phyloP scores from a whole-genome alignment of 345 rosid species.

The Toxicodendron radicans region DNA sequence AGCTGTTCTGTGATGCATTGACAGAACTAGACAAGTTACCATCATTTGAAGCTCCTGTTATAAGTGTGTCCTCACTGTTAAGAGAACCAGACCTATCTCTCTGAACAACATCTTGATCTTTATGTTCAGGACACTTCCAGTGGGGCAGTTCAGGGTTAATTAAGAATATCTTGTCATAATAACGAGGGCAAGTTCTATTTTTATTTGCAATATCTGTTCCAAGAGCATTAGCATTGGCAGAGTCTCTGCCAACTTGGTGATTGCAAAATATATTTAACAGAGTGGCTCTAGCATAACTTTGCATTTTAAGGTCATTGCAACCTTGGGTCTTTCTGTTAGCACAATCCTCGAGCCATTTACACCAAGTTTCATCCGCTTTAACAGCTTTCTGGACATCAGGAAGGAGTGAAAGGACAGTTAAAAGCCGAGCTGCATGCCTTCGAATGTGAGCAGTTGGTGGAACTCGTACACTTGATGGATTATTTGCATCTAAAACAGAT shows the following conservation, averaged over 20 bases:
- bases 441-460: constrained; percentile 91
- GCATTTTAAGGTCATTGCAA: constrained; percentile 76
- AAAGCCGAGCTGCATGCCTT: constrained; percentile 89
- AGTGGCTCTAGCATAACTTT: constrained; percentile 90
- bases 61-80: constrained; percentile 22
- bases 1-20: constrained; percentile 30
- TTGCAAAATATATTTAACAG: constrained; percentile 70
- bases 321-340: constrained; percentile 71
- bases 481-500: constrained; percentile 38
- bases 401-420: constrained; percentile 78
- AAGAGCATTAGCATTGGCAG: constrained; percentile 31
- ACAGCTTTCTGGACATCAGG: constrained; percentile 75
- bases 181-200: constrained; percentile 56
- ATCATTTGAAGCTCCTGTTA: constrained; percentile 30
- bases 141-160: constrained; percentile 84
- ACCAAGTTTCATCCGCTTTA: constrained; percentile 67
- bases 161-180: constrained; percentile 70
- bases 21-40: constrained; percentile 31
- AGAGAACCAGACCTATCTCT: constrained; percentile 34
- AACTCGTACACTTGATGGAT: constrained; percentile 66
- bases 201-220: constrained; percentile 36
- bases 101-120: constrained; percentile 28
- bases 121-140: constrained; percentile 66
- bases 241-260: constrained; percentile 37
- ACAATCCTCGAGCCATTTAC: constrained; percentile 95